These are phyloP conservation scores for Sclerotinia trifoliorum DNA, from an alignment of 2,329 filamentous ascomycete genomes.

Conservation along the genomic window DNA sequence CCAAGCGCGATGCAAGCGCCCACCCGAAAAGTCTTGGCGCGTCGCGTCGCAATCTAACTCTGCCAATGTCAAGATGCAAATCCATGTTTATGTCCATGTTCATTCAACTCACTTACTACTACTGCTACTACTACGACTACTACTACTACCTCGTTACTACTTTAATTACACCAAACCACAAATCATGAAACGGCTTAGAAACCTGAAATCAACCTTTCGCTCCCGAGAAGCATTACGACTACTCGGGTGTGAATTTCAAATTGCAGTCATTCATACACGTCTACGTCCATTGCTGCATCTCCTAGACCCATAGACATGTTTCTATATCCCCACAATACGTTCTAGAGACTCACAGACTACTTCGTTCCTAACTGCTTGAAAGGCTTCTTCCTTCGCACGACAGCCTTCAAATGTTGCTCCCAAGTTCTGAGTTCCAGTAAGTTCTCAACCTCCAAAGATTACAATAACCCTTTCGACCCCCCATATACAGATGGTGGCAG, in stretches of 20 bases:
- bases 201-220: not conserved
- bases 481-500: not conserved
- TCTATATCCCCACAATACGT: too few species aligned
- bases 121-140: too few species aligned
- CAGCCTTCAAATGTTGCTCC: not conserved
- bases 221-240: not conserved
- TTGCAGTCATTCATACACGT: too few species aligned
- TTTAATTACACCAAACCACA: too few species aligned
- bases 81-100: too few species aligned
- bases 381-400: not conserved
- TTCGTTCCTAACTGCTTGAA: not conserved
- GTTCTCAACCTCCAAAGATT: not conserved
- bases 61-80: not conserved
- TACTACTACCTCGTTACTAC: too few species aligned
- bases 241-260: too few species aligned
- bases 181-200: too few species aligned
- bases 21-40: constrained; percentile 13
- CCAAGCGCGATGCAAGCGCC: constrained; percentile 15
- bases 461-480: not conserved
- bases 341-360: not conserved
- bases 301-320: not conserved
- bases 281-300: too few species aligned
- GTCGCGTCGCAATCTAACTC: constrained; percentile 13
- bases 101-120: too few species aligned
- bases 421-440: not conserved